phyloP scores from a whole-genome alignment of 2,329 filamentous ascomycete species.

The Aspergillus viridinutans region DNA sequence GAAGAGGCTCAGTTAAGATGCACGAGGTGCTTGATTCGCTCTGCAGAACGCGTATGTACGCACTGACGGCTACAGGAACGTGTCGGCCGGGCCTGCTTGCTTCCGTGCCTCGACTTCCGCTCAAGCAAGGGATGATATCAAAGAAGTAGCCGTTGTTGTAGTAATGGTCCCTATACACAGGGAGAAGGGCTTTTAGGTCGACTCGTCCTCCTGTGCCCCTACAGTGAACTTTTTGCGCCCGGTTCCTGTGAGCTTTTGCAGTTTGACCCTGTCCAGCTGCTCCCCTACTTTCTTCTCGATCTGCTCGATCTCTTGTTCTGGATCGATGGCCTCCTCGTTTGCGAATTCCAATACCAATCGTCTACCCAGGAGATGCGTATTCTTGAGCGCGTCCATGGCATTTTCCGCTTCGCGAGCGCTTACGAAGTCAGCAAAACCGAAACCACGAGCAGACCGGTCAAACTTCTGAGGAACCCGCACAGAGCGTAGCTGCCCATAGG shows the following conservation, averaged over 20 bases:
- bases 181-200: slow-evolving; percentile 37
- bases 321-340: slow-evolving; percentile 79
- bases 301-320: slow-evolving; percentile 92
- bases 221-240: slow-evolving; percentile 86
- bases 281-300: slow-evolving; percentile 94
- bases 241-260: slow-evolving; percentile 80
- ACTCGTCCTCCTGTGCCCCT: slow-evolving; percentile 63
- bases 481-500: slow-evolving; percentile 87
- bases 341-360: slow-evolving; percentile 89
- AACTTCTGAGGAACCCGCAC: slow-evolving; percentile 95
- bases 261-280: slow-evolving; percentile 83
- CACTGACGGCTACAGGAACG: slow-evolving; percentile 33
- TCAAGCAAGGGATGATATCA: slow-evolving; percentile 33
- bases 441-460: slow-evolving; percentile 81
- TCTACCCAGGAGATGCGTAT: slow-evolving; percentile 89
- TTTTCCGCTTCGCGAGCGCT: slow-evolving; percentile 85
- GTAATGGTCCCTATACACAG: slow-evolving; percentile 27
- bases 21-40: slow-evolving; percentile 23
- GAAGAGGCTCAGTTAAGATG: slow-evolving; percentile 16
- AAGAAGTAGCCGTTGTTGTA: slow-evolving; percentile 16
- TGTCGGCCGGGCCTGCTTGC: slow-evolving; percentile 23
- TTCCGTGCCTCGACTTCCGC: slow-evolving; percentile 20
- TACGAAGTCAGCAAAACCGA: slow-evolving; percentile 94
- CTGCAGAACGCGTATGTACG: slow-evolving; percentile 24
- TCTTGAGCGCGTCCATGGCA: slow-evolving; percentile 83